Percentiles rank a stretch among this genome's conserved stretches.
Evolutionary conservation across 352 stramenopile species (phyloP).

Genomic region (Hyaloperonospora brassicae): DNA sequence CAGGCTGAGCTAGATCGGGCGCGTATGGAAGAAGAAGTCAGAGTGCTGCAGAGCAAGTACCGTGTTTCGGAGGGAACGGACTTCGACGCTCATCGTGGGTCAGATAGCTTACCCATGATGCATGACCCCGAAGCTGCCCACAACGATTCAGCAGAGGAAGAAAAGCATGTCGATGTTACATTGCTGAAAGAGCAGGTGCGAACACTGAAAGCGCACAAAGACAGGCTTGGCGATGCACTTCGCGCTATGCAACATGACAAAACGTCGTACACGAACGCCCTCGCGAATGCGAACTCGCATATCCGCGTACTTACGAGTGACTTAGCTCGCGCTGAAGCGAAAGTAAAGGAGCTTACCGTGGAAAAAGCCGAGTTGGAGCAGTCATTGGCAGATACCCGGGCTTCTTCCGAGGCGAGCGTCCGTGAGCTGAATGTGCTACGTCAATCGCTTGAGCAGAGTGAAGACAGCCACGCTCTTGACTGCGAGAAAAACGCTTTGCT

Average conservation of each 20-base stretch:
- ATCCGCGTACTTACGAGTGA: conserved; percentile 60
- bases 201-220: conserved; percentile 45
- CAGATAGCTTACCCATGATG: no score
- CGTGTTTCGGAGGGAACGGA: conserved; percentile 47
- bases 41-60: conserved; percentile 37
- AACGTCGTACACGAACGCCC: conserved; percentile 70
- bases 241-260: conserved; percentile 77
- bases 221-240: conserved; percentile 64
- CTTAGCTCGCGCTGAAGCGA: conserved; percentile 45
- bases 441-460: conserved; percentile 45
- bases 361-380: conserved; percentile 41
- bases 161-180: conserved; percentile 4
- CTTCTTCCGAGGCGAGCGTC: conserved; percentile 31
- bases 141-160: conserved; percentile 1
- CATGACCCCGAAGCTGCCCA: no score
- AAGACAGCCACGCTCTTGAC: conserved; percentile 44
- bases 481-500: conserved; percentile 66
- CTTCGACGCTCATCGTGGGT: conserved; percentile 6
- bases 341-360: conserved; percentile 34
- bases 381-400: conserved; percentile 29
- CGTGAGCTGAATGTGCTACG: conserved; percentile 56
- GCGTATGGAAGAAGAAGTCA: conserved; percentile 45
- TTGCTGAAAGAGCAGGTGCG: conserved; percentile 49
- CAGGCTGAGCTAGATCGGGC: conserved; percentile 43
- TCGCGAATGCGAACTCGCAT: conserved; percentile 72